Percentiles rank a stretch among this genome's conserved stretches.
phyloP scores from a whole-genome alignment of 441 rosid species.

The Erodium trifolium region DNA sequence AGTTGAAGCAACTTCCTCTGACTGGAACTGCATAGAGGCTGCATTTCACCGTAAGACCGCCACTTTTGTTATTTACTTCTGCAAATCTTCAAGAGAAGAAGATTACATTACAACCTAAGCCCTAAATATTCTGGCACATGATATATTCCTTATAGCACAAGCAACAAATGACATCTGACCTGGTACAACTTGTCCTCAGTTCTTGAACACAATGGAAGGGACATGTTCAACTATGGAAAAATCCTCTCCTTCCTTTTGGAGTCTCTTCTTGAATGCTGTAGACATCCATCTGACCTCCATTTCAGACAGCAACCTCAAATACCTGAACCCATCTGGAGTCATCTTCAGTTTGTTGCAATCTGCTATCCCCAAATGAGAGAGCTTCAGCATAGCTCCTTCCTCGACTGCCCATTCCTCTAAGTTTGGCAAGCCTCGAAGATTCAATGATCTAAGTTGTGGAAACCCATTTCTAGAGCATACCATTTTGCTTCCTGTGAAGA shows the following conservation, averaged over 20 bases:
- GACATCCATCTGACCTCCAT: constrained; percentile 24
- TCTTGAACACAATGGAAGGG: constrained; percentile 24
- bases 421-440: constrained; percentile 10
- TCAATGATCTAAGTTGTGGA: constrained; percentile 16
- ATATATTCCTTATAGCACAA: no score
- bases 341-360: constrained; percentile 25
- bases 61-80: no score
- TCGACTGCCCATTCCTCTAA: constrained; percentile 33
- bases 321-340: constrained; percentile 27
- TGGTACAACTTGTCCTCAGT: not conserved
- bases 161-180: no score
- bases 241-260: constrained; percentile 25
- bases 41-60: no score
- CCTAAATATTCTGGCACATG: no score
- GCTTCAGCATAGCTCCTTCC: constrained; percentile 33
- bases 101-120: no score
- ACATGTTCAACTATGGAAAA: constrained; percentile 33
- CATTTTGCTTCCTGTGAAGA: constrained; percentile 7
- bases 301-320: constrained; percentile 18
- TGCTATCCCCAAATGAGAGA: constrained; percentile 22
- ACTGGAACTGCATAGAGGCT: not conserved
- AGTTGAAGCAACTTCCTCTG: constrained; percentile 13
- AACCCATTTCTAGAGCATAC: constrained; percentile 20
- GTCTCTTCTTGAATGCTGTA: constrained; percentile 9
- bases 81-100: no score